Evolutionary conservation across 1,284 basidiomycete species (phyloP).

Genomic region (Tilletia caries): DNA sequence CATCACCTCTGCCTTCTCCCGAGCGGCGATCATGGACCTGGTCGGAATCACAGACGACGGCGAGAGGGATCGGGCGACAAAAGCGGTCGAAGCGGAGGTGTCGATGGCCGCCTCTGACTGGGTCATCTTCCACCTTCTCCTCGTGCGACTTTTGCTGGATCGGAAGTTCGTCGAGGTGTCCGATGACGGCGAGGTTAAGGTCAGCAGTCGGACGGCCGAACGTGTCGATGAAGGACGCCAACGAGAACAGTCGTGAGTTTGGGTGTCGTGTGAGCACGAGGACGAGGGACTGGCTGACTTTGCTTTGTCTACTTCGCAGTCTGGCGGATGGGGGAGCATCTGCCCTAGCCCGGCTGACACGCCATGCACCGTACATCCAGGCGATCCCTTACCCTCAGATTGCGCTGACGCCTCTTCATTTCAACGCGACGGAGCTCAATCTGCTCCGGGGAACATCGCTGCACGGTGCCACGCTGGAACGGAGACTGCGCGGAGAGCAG

Average conservation of each 20-base stretch:
- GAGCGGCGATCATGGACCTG: background rate
- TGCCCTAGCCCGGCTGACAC: background rate
- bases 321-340: background rate
- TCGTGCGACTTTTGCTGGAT: background rate
- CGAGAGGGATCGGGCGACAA: background rate
- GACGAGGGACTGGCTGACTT: background rate
- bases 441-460: slow-evolving; percentile 8
- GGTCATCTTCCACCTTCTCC: background rate
- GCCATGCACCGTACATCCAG: background rate
- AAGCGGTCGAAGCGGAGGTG: background rate
- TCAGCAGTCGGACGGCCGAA: background rate
- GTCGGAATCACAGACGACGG: background rate
- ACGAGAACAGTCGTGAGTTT: background rate
- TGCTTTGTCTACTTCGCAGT: background rate
- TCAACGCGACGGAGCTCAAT: background rate
- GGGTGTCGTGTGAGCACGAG: background rate
- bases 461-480: background rate
- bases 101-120: background rate
- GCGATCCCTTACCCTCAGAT: slow-evolving; percentile 8
- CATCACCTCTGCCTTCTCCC: background rate
- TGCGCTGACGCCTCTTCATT: slow-evolving; percentile 3
- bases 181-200: background rate
- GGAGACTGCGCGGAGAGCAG: background rate
- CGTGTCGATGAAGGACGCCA: background rate
- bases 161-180: background rate